Evolutionary conservation across 1,284 basidiomycete species (phyloP).

Genomic region (Sporisorium exsertum): DNA sequence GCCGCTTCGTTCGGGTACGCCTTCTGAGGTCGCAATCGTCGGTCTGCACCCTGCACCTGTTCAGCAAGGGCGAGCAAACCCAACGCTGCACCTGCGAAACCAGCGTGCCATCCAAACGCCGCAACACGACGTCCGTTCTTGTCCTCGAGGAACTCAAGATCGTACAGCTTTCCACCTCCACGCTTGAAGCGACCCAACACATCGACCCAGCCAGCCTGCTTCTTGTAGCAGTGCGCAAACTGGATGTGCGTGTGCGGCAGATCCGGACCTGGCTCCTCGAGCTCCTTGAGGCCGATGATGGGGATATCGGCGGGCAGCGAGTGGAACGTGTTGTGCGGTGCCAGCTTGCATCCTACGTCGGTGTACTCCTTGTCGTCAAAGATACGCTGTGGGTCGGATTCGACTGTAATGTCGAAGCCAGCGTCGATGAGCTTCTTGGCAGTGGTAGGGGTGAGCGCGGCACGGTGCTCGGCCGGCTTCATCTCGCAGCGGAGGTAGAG

Average conservation of each 20-base stretch:
- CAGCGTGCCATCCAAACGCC: slow-evolving; percentile 99
- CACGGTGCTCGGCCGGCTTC: slow-evolving; percentile 78
- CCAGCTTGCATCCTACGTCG: slow-evolving; percentile 85
- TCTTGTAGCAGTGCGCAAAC: slow-evolving; percentile 98
- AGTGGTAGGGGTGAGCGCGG: slow-evolving; percentile 92
- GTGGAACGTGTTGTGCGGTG: slow-evolving; percentile 90
- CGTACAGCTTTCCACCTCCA: slow-evolving; percentile 90
- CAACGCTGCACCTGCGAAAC: slow-evolving; percentile 95
- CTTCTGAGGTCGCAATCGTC: slow-evolving; percentile 77
- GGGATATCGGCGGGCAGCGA: slow-evolving; percentile 79
- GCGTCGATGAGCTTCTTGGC: slow-evolving; percentile 89
- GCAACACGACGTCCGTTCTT: slow-evolving; percentile 87
- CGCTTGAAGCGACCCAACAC: slow-evolving; percentile 88
- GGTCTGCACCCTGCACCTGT: slow-evolving; percentile 50
- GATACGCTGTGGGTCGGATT: slow-evolving; percentile 92
- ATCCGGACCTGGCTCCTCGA: slow-evolving; percentile 73
- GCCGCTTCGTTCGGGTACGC: slow-evolving; percentile 76
- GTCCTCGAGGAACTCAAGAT: slow-evolving; percentile 95
- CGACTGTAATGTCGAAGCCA: slow-evolving; percentile 91
- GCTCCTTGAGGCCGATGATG: slow-evolving; percentile 97
- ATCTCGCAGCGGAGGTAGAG: slow-evolving; percentile 68
- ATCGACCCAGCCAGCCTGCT: slow-evolving; percentile 90
- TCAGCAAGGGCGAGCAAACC: slow-evolving; percentile 84
- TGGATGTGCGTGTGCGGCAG: slow-evolving; percentile 86
- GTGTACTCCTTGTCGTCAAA: slow-evolving; percentile 89